Base-by-base conservation (phyloP, 2,329 filamentous ascomycete genomes). In the Talaromyces amestolkiae region DNA sequence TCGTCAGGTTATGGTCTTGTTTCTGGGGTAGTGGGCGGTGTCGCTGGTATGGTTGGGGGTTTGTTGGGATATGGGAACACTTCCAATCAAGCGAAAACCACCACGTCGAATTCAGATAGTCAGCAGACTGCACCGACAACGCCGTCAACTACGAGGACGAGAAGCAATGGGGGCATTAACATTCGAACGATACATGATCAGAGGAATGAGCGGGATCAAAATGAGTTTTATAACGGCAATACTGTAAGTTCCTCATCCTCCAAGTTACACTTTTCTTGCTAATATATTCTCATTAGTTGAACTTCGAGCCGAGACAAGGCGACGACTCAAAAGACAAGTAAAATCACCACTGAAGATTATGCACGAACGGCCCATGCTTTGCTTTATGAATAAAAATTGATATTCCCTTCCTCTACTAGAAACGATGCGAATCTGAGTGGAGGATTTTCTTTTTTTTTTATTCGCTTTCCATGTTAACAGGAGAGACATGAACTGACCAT, bases 171-270 rank as follows among this genome's bases (percentile, higher is more conserved):
- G 22, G 74, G 75, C 6, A 73, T 77, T n/a, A 81, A 80, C 45
- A 77, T 85, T 31, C 78, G 82, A 59, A 87, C 85, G 0, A 76
- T 89, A 63, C 78, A 79, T 68, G 85, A 88, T 66, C 80, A 83
- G 45, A 80, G 83, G 22, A 81, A 85, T 67, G 80, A 83, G 45
- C 81, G 82, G 62, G 78, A 85, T 64, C 84, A 89, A 68, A 85
- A 87, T 53, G 89, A 96, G 73, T 85, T 96, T 56, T 97, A 97
- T 74, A 97, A 97, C 73, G 93, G 93, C 1, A 97, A 97, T 73
- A 91, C 91, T 75, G 91, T 93, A 82, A 78, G 86, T 47, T 41
- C 5, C 5, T 17, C 53, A 2, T n/a, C 17, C 10, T 47, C 6
- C 22, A 27, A 13, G 7, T 13, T 24, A 19, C 51, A 11, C 81